These are phyloP conservation scores for Pyricularia pennisetigena DNA, from an alignment of 2,329 filamentous ascomycete genomes.

Conservation along the genomic window DNA sequence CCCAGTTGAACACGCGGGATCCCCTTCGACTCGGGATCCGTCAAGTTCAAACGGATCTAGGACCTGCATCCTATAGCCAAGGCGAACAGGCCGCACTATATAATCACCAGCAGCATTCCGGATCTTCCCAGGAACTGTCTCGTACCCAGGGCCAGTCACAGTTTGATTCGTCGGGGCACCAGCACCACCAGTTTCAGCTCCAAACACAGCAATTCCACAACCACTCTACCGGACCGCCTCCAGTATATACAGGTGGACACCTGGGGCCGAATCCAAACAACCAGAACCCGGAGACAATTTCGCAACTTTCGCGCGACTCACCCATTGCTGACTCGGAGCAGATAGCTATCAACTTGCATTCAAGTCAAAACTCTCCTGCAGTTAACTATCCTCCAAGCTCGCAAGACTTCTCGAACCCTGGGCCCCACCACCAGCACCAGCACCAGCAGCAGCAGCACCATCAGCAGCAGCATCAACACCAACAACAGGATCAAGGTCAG, in stretches of 20 bases:
- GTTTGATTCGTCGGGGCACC: slow-evolving; percentile 30
- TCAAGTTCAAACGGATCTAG: slow-evolving; percentile 34
- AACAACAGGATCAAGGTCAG: background rate
- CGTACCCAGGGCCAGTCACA: slow-evolving; percentile 20
- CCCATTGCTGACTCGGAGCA: slow-evolving; percentile 40
- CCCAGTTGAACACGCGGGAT: slow-evolving; percentile 25
- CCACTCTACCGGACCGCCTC: slow-evolving; percentile 18
- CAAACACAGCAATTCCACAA: slow-evolving; percentile 9
- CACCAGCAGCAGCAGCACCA: slow-evolving; percentile 6
- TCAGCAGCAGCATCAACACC: background rate
- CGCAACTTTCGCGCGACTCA: slow-evolving; percentile 54
- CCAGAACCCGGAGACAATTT: slow-evolving; percentile 49
- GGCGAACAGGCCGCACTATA: slow-evolving; percentile 26
- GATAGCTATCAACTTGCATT: slow-evolving; percentile 28
- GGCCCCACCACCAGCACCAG: slow-evolving; percentile 12
- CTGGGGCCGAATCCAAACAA: slow-evolving; percentile 17
- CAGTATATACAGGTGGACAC: slow-evolving; percentile 12
- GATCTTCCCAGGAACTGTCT: background rate
- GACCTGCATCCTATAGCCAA: slow-evolving; percentile 30
- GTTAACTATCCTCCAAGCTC: slow-evolving; percentile 25
- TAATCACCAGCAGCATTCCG: slow-evolving; percentile 27
- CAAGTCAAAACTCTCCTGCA: slow-evolving; percentile 32
- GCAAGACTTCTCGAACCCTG: slow-evolving; percentile 23
- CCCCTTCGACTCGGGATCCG: slow-evolving; percentile 33
- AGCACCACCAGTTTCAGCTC: slow-evolving; percentile 18